Conservation (phyloP, 2,329 filamentous ascomycete species). For the Penicillium sp. region DNA sequence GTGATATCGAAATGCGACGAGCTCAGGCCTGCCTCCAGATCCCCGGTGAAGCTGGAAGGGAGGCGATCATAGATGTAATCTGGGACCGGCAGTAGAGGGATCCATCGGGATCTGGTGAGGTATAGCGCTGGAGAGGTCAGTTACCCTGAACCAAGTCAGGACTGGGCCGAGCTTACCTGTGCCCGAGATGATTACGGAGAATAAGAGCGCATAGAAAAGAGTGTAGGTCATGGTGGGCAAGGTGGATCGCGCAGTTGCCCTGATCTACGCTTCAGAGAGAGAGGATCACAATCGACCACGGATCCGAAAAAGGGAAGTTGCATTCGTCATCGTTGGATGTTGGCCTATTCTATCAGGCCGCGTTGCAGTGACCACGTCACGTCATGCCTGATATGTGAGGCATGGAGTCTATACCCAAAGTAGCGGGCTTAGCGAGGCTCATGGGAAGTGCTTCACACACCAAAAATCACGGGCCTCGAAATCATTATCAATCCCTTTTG, state of each 20-base stretch:
- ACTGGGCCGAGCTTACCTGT: slow-evolving; percentile 56
- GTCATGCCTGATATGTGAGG: background rate
- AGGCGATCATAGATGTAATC: slow-evolving; percentile 75
- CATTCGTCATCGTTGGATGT: background rate
- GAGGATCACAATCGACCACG: background rate
- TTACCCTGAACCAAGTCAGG: slow-evolving; percentile 5
- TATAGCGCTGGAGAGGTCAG: slow-evolving; percentile 61
- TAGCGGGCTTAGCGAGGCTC: slow-evolving; percentile 41
- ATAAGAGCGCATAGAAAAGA: slow-evolving; percentile 74
- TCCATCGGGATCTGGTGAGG: slow-evolving; percentile 77
- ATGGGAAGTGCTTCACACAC: slow-evolving; percentile 31
- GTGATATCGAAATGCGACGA: slow-evolving; percentile 80
- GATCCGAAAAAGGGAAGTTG: background rate
- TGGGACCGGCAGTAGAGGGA: slow-evolving; percentile 65
- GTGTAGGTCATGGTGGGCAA: slow-evolving; percentile 64
- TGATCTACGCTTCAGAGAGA: background rate
- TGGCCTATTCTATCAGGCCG: background rate
- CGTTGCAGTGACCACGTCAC: background rate
- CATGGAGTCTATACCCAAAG: slow-evolving; percentile 32
- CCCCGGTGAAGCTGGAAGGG: slow-evolving; percentile 73
- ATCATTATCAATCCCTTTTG: slow-evolving; percentile 25
- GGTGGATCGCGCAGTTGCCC: slow-evolving; percentile 6
- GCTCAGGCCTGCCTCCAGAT: slow-evolving; percentile 84
- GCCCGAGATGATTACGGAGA: slow-evolving; percentile 69
- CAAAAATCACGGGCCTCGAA: slow-evolving; percentile 19